Conservation (phyloP, 2,329 filamentous ascomycete species). For the Fusarium lateritium region DNA sequence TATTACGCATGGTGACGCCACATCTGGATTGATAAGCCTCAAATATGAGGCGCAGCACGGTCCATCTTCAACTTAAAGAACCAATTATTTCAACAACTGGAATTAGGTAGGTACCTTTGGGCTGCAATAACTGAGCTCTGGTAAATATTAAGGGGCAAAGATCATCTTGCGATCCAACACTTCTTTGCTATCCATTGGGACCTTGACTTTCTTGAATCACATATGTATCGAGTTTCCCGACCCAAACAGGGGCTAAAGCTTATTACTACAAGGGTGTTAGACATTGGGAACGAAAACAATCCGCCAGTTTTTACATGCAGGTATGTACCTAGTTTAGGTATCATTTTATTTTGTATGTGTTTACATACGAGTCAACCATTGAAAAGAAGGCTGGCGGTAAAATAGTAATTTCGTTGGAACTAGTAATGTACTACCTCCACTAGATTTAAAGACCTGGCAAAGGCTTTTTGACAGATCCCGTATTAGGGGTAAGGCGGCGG, state of each 20-base stretch:
- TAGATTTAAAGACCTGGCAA: conserved; percentile 15
- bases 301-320: too few relatives aligned
- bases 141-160: conserved; percentile 15
- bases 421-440: conserved; percentile 22
- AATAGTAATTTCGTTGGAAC: conserved; percentile 19
- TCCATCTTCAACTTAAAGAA: conserved; percentile 1
- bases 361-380: conserved; percentile 5
- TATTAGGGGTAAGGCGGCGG: conserved; percentile 22
- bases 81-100: conserved; percentile 10
- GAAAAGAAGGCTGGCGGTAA: conserved; percentile 22
- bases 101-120: neutral
- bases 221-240: neutral
- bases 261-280: conserved; percentile 3
- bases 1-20: conserved; percentile 42
- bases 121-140: conserved; percentile 10
- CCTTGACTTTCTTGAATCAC: neutral
- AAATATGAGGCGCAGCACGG: conserved; percentile 44
- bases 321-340: too few relatives aligned
- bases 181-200: neutral
- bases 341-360: too few relatives aligned
- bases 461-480: conserved; percentile 29
- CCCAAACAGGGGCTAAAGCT: neutral
- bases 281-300: neutral
- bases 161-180: neutral
- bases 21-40: conserved; percentile 39